Base-by-base conservation (phyloP, 164 flowering plant genomes). In the Chimonanthus praecox region DNA sequence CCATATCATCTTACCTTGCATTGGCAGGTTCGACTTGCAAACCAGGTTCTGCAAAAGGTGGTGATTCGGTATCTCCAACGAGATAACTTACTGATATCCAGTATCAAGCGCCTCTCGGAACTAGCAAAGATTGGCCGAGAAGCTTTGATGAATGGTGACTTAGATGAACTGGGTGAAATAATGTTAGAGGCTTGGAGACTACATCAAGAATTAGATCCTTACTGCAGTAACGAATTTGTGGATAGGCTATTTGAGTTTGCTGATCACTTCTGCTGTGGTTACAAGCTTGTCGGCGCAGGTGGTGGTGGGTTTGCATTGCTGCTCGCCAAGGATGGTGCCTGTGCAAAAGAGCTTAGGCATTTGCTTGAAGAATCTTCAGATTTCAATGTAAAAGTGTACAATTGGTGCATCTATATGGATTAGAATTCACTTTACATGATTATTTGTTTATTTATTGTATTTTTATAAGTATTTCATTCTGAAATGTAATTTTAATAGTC, bases 221-320 rank as follows among this genome's bases (percentile, higher is more conserved):
- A 72, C 76, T 96, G 98, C 80, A 96, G 98, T 83, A 92, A 92
- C 65, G 84, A 84, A 74, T 87, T 84, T 80, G 99, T 96, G 3
- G 99, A 96, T 71, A 74, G 74, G 71, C 92, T 96, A 7, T 96
- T 96, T 72, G 86, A 83, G 72, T 83, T 86, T 77, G 82, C 92
- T 16, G 86, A 85, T 45, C 83, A 79, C n/a, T 93, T 80, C 74
- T 96, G 99, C 83, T 84, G 88, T 65, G 99, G 98, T 43, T 94
- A 89, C 87, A 96, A 96, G 85, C 98, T 96, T 50, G 97, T 94
- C 1, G 99, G 99, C 58, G 97, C 98, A 69, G 98, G 99, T 48
- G 98, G 99, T 44, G 99, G 99, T 3, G 98, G 99, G n/a, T 96
- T 94, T 74, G 98, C 98, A 0, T 73, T 94, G 77, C 77, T 96